Evolutionary conservation across 768 basidiomycete genomes (phyloP), one percentile per base, ranked within the genome.

Genomic region (Pisolithus microcarpus): DNA sequence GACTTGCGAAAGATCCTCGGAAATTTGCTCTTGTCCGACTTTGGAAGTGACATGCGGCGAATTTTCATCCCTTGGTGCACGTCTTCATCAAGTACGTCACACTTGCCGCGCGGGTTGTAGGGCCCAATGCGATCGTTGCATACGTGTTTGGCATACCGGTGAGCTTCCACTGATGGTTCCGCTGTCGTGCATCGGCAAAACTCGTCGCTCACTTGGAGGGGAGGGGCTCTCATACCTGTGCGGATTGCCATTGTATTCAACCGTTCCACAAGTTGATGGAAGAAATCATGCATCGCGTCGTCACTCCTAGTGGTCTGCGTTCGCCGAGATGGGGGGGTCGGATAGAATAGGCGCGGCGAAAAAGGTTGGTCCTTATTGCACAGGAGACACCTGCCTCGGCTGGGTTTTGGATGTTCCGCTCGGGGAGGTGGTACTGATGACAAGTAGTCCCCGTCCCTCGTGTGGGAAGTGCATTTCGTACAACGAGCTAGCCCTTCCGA

Each of bases 211-310:
- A 21, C 39, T 40, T 53, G 58, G 13, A 63, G 59, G 16, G 63
- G 57, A 23, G 39, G 51, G 2, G 54, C 56, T 13, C 61, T 18
- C 38, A 58, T 56, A 7, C 58, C 64, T 13, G 78, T 74, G 46
- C 77, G 76, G 37, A 75, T 72, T 60, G 87, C 82, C 71, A 91
- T 81, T 40, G 77, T 76, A 58, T 84, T 82, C 50, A 93, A 77
- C 62, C 89, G 87, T 43, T 85, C 80, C 7, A 83, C 86, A 43
- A 93, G 83, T 65, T 94, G 88, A 49, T 86, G 76, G 67, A 93
- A 89, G 71, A 94, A 94, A 43, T 80, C 70, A 57, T 91, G 88
- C 59, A 95, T 81, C 42, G 79, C 82, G 48, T 80, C 80, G 59
- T 92, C 85, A 57, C 85, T 76, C 26, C 86, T 70, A 50, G 85